phyloP scores from a whole-genome alignment of 441 rosid species.

The Macaranga tanarius region DNA sequence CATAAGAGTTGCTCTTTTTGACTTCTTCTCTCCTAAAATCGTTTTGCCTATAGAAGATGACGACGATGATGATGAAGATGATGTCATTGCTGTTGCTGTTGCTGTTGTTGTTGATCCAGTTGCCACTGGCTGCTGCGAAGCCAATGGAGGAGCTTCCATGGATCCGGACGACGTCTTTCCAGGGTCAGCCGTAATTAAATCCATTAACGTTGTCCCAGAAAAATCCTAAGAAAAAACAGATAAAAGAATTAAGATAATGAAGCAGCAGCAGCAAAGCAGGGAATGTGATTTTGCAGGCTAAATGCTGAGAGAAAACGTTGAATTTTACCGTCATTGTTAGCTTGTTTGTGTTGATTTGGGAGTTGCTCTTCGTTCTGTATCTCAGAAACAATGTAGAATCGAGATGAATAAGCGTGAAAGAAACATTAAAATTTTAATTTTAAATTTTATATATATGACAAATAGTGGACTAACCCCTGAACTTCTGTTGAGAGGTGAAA shows the following conservation, averaged over 20 bases:
- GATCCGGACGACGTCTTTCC: slow-evolving; percentile 36
- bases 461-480: no score
- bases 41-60: slow-evolving; percentile 42
- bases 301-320: background rate
- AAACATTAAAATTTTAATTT: no score
- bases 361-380: no score
- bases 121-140: slow-evolving; percentile 24
- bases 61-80: slow-evolving; percentile 12
- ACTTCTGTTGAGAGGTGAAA: no score
- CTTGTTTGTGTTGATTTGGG: background rate
- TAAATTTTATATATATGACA: no score
- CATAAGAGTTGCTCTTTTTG: slow-evolving; percentile 74
- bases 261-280: no score
- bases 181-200: slow-evolving; percentile 94
- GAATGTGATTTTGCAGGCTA: background rate
- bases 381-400: no score
- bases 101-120: slow-evolving; percentile 17
- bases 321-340: slow-evolving; percentile 9
- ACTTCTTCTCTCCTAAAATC: slow-evolving; percentile 73
- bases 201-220: slow-evolving; percentile 93
- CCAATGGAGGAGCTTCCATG: slow-evolving; percentile 29
- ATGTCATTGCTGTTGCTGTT: background rate
- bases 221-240: slow-evolving; percentile 49
- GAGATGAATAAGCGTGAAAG: no score
- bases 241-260: background rate